phyloP scores from a whole-genome alignment of 179 eudicot genomes.

The Patellifolia procumbens region DNA sequence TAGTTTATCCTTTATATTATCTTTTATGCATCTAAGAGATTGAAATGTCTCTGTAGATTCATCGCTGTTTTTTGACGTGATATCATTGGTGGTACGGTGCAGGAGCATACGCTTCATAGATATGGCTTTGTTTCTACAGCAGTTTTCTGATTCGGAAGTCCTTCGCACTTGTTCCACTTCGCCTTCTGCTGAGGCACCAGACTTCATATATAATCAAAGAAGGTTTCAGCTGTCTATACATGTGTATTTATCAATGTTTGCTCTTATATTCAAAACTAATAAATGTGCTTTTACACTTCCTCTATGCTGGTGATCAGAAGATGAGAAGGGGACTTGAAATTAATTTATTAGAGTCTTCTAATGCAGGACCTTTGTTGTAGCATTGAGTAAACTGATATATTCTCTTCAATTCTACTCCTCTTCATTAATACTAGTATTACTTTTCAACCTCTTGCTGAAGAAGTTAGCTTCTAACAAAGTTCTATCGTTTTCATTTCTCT shows the following conservation, averaged over 20 bases:
- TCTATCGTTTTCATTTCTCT: neutral
- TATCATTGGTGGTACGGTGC: slow-evolving; percentile 20
- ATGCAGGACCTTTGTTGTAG: neutral
- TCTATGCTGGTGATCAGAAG: slow-evolving; percentile 1
- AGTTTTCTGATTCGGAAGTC: slow-evolving; percentile 65
- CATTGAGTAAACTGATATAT: neutral
- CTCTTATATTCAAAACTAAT: neutral
- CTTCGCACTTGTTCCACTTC: slow-evolving; percentile 73
- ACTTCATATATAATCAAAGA: slow-evolving; percentile 67
- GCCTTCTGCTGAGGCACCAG: slow-evolving; percentile 90
- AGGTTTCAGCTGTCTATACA: slow-evolving; percentile 44
- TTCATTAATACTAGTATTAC: too few relatives aligned
- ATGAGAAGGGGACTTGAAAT: slow-evolving; percentile 1
- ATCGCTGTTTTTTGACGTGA: neutral
- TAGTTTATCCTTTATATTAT: neutral
- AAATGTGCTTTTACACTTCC: neutral
- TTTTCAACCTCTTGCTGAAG: neutral
- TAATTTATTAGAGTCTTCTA: neutral
- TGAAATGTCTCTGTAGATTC: neutral
- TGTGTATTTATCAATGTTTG: neutral
- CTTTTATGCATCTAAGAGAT: neutral
- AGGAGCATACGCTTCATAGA: slow-evolving; percentile 47
- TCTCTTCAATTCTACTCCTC: neutral
- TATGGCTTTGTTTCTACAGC: slow-evolving; percentile 41
- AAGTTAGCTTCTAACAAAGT: neutral